These are phyloP conservation scores for Benincasa hispida DNA, from an alignment of 306 rosid species.

Conservation along the genomic window DNA sequence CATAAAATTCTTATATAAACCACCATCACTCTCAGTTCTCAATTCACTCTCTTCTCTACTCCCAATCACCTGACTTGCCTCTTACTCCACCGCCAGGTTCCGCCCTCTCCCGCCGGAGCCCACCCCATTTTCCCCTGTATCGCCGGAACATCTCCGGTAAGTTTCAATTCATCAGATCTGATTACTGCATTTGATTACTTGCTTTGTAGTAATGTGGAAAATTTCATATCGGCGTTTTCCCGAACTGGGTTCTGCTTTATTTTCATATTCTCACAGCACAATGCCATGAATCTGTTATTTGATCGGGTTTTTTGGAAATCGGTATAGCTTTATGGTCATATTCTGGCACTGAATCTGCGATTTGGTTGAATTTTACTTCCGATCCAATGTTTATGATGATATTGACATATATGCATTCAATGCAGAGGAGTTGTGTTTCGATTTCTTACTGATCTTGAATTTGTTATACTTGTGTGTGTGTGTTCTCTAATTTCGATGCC, in stretches of 20 bases:
- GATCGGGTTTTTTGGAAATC: not conserved
- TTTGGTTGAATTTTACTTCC: not conserved
- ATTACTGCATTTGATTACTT: not conserved
- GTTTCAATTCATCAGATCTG: not conserved
- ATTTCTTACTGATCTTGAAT: not conserved
- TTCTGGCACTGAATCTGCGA: not conserved
- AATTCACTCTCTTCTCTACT: not conserved
- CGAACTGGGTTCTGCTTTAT: not conserved
- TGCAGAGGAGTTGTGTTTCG: not conserved
- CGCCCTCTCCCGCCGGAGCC: not conserved
- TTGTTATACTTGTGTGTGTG: not conserved
- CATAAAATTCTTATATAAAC: not conserved
- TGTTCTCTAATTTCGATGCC: not conserved
- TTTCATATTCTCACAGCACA: not conserved
- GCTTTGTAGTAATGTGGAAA: not conserved
- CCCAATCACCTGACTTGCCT: not conserved
- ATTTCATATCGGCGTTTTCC: not conserved
- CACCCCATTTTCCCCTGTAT: not conserved
- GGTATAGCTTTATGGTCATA: not conserved
- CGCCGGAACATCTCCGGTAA: not conserved
- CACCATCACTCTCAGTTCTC: not conserved
- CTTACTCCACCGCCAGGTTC: not conserved
- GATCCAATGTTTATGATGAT: not conserved
- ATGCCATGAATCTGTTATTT: not conserved
- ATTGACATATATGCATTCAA: not conserved